Evolutionary conservation across 1,139 yeast species (phyloP).

Genomic region (Geotrichum citri-aurantii): DNA sequence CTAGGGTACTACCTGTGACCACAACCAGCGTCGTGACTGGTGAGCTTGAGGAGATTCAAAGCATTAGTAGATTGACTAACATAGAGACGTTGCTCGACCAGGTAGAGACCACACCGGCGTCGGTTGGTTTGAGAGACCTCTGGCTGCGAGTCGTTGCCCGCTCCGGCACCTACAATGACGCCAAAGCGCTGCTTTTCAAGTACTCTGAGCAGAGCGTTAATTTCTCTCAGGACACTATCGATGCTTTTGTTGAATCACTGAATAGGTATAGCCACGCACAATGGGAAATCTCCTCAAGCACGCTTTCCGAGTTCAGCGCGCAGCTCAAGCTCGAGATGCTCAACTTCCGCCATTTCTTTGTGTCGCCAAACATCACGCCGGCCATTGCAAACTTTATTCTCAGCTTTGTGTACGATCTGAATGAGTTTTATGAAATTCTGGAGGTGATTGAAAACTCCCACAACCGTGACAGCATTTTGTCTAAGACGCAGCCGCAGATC

Average conservation of each 20-base stretch:
- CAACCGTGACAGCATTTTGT: conserved; percentile 24
- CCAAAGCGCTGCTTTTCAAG: conserved; percentile 25
- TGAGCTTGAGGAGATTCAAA: conserved; percentile 20
- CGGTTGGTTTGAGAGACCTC: conserved; percentile 25
- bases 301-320: conserved; percentile 24
- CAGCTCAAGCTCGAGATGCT: conserved; percentile 24
- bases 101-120: conserved; percentile 5
- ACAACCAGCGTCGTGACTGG: conserved; percentile 19
- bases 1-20: conserved; percentile 21
- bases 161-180: conserved; percentile 28
- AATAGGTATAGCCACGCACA: conserved; percentile 24
- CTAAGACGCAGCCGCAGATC: conserved; percentile 29
- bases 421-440: conserved; percentile 31
- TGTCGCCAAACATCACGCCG: conserved; percentile 19
- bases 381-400: conserved; percentile 26
- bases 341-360: conserved; percentile 23
- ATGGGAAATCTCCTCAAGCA: conserved; percentile 22
- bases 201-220: conserved; percentile 17
- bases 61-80: conserved; percentile 20
- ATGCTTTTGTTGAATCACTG: conserved; percentile 26
- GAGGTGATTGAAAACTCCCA: conserved; percentile 26
- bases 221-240: conserved; percentile 28
- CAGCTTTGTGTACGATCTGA: conserved; percentile 25
- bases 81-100: conserved; percentile 20
- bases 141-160: conserved; percentile 29